These are phyloP conservation scores for Aspergillus leporis DNA, from an alignment of 495 filamentous ascomycete genomes.

Conservation along the genomic window DNA sequence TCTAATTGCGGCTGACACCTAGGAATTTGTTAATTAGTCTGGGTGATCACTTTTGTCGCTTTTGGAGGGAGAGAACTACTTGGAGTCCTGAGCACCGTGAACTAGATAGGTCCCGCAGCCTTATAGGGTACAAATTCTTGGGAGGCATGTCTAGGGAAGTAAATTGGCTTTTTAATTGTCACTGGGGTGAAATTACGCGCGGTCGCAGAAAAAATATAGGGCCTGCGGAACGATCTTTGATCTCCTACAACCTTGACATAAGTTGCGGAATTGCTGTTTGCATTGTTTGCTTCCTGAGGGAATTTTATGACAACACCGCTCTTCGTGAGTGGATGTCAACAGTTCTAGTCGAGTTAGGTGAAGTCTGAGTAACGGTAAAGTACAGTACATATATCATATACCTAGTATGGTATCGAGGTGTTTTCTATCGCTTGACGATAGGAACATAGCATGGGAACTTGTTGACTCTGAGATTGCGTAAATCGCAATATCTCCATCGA, in stretches of 20 bases:
- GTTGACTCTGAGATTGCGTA: not conserved
- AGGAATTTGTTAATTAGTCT: not conserved
- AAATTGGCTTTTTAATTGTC: not conserved
- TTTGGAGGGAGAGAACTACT: not conserved
- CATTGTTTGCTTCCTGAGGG: conserved; percentile 6
- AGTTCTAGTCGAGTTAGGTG: not conserved
- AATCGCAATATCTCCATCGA: not conserved
- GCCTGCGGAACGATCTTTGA: not conserved
- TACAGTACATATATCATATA: not conserved
- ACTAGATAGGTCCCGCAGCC: not conserved
- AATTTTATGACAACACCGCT: not conserved
- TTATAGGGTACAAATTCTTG: not conserved
- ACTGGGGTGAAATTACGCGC: not conserved
- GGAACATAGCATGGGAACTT: not conserved
- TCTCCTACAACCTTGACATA: not conserved
- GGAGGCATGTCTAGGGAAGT: not conserved
- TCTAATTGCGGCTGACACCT: not conserved
- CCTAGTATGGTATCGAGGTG: not conserved
- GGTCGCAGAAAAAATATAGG: not conserved
- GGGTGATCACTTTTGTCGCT: not conserved
- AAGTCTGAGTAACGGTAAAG: too few species aligned
- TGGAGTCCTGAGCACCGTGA: not conserved
- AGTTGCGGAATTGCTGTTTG: conserved; percentile 8
- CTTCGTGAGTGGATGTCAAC: not conserved
- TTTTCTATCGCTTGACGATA: not conserved